A percentile compares a stretch with the other conserved stretches of the same genome.
Conservation (phyloP, 805 yeast genomes). For the Ogataea zsoltii region DNA sequence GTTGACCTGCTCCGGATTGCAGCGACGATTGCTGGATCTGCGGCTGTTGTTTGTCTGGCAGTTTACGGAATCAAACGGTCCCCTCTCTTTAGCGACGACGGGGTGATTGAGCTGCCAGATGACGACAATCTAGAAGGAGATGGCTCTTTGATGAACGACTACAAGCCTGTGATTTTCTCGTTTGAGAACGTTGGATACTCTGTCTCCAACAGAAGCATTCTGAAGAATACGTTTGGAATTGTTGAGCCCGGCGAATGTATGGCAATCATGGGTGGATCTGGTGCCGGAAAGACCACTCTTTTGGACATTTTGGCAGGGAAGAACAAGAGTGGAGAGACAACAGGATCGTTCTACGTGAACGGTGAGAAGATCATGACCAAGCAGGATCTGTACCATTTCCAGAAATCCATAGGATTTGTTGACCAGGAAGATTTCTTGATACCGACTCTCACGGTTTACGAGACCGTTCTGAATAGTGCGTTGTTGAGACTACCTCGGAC, state of each 20-base stretch:
- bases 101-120: slow-evolving; percentile 24
- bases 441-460: slow-evolving; percentile 94
- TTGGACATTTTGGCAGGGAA: slow-evolving; percentile 90
- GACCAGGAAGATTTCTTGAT: slow-evolving; percentile 92
- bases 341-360: slow-evolving; percentile 74
- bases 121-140: slow-evolving; percentile 38
- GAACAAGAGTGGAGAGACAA: slow-evolving; percentile 68
- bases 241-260: slow-evolving; percentile 86
- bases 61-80: slow-evolving; percentile 55
- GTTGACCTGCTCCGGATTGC: slow-evolving; percentile 49
- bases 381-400: slow-evolving; percentile 45
- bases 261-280: slow-evolving; percentile 98
- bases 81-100: slow-evolving; percentile 52
- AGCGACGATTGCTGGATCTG: slow-evolving; percentile 44
- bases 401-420: slow-evolving; percentile 84
- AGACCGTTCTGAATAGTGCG: slow-evolving; percentile 92
- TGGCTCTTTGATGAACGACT: slow-evolving; percentile 44
- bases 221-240: slow-evolving; percentile 67
- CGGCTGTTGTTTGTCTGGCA: slow-evolving; percentile 42
- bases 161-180: slow-evolving; percentile 69
- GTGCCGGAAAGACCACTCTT: slow-evolving; percentile 96
- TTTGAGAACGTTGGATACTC: slow-evolving; percentile 72
- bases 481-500: slow-evolving; percentile 77
- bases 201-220: slow-evolving; percentile 52
- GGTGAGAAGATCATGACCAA: slow-evolving; percentile 48